Conservation (phyloP, 257 asterid species). For the Nicotiana tabacum region DNA sequence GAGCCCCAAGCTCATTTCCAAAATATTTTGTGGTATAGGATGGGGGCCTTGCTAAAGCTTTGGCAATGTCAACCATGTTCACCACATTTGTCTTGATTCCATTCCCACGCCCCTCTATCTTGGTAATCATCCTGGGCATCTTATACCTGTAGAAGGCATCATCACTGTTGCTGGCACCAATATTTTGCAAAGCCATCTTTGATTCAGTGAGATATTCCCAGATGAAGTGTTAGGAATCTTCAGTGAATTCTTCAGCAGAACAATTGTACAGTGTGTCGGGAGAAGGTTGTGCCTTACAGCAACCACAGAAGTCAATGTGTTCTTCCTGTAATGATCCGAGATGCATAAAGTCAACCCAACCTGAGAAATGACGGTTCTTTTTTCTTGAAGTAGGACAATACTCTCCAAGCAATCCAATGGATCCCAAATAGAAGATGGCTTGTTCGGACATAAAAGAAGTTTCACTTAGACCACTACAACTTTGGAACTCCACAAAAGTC, state of each 20-base stretch:
- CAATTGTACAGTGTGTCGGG: background rate
- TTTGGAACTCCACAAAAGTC: background rate
- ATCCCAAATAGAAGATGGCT: constrained; percentile 18
- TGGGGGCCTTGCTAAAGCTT: constrained; percentile 22
- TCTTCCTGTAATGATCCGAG: constrained; percentile 9
- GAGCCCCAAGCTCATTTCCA: constrained; percentile 28
- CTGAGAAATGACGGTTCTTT: constrained; percentile 10
- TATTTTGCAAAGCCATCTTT: constrained; percentile 28
- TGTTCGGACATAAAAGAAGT: constrained; percentile 22
- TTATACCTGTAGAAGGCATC: constrained; percentile 30
- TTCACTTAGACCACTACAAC: background rate
- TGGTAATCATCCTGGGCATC: constrained; percentile 27
- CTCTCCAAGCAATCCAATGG: constrained; percentile 19
- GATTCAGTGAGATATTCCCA: background rate
- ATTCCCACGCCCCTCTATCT: constrained; percentile 23
- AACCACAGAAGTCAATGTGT: background rate
- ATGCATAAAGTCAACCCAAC: constrained; percentile 9
- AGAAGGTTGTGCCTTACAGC: constrained; percentile 6
- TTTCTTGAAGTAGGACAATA: constrained; percentile 8
- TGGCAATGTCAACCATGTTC: constrained; percentile 27
- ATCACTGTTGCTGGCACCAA: constrained; percentile 24
- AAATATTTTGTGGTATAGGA: constrained; percentile 21
- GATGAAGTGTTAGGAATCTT: background rate
- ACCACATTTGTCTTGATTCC: constrained; percentile 24
- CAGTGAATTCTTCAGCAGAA: constrained; percentile 4